Percentiles rank a stretch among this genome's conserved stretches.
phyloP scores from a whole-genome alignment of 805 yeast genomes.

The Schizosaccharomyces octosporus region DNA sequence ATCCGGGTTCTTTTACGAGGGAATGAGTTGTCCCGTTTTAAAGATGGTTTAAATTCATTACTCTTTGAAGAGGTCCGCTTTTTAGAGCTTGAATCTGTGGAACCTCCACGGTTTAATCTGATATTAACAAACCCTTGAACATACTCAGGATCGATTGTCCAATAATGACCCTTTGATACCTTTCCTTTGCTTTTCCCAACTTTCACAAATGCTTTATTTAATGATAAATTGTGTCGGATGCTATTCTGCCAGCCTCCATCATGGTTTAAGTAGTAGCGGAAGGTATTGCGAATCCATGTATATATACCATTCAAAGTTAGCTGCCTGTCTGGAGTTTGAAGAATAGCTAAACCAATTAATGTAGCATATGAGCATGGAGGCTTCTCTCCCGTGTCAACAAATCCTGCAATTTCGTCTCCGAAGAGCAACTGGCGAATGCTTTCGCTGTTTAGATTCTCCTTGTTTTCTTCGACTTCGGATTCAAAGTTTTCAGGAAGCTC shows the following conservation, averaged over 20 bases:
- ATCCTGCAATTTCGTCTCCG: background rate
- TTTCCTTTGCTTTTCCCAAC: slow-evolving; percentile 87
- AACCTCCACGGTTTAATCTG: background rate
- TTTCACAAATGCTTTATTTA: slow-evolving; percentile 91
- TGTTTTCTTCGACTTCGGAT: background rate
- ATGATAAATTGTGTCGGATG: slow-evolving; percentile 76
- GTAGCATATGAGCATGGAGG: slow-evolving; percentile 78
- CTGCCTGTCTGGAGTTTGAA: slow-evolving; percentile 68
- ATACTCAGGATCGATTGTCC: slow-evolving; percentile 80
- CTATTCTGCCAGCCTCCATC: slow-evolving; percentile 98
- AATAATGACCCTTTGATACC: slow-evolving; percentile 98
- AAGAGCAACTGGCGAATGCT: background rate
- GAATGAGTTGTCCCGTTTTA: background rate
- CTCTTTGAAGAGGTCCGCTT: background rate
- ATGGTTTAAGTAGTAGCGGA: slow-evolving; percentile 73
- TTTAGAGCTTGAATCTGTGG: background rate
- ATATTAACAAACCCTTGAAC: slow-evolving; percentile 18
- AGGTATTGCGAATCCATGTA: slow-evolving; percentile 66
- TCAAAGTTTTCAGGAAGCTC: background rate
- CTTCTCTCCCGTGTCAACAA: background rate
- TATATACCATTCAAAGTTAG: slow-evolving; percentile 78
- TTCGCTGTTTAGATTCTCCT: background rate
- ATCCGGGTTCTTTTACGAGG: background rate
- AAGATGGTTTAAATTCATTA: background rate
- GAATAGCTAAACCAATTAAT: slow-evolving; percentile 90